Conservation (phyloP, 2,329 filamentous ascomycete species). For the Penicillium verrucosum region DNA sequence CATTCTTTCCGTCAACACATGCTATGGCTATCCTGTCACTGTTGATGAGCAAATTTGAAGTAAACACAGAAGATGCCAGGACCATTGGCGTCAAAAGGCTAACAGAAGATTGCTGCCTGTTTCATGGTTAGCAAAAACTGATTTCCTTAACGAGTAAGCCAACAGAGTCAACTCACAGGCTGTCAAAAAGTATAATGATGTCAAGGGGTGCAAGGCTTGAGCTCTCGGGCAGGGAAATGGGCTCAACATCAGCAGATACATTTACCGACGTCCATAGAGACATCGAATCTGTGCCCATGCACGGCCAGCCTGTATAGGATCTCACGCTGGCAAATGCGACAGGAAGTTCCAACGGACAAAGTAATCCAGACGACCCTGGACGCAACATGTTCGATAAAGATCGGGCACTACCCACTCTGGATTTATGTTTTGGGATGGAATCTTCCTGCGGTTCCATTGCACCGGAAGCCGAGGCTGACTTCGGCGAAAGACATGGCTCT, state of each 20-base stretch:
- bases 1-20: conserved; percentile 21
- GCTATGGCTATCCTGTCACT: conserved; percentile 28
- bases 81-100: conserved; percentile 21
- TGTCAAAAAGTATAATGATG: conserved; percentile 36
- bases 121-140: neutral
- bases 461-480: neutral
- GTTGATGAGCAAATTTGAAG: conserved; percentile 21
- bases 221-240: conserved; percentile 14
- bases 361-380: neutral
- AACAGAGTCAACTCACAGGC: conserved; percentile 26
- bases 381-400: neutral
- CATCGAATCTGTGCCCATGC: conserved; percentile 13
- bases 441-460: neutral
- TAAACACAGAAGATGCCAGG: conserved; percentile 22
- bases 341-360: conserved; percentile 19
- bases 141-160: neutral
- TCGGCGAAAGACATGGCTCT: conserved; percentile 2
- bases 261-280: conserved; percentile 22
- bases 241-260: conserved; percentile 28
- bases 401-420: neutral
- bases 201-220: conserved; percentile 30
- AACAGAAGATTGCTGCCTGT: conserved; percentile 16
- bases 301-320: conserved; percentile 6
- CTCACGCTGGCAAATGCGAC: conserved; percentile 23
- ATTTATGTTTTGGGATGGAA: neutral